A percentile compares a stretch with the other conserved stretches of the same genome.
Evolutionary conservation across 176 grass and related monocot genomes (phyloP).

Genomic region (Areca catechu): DNA sequence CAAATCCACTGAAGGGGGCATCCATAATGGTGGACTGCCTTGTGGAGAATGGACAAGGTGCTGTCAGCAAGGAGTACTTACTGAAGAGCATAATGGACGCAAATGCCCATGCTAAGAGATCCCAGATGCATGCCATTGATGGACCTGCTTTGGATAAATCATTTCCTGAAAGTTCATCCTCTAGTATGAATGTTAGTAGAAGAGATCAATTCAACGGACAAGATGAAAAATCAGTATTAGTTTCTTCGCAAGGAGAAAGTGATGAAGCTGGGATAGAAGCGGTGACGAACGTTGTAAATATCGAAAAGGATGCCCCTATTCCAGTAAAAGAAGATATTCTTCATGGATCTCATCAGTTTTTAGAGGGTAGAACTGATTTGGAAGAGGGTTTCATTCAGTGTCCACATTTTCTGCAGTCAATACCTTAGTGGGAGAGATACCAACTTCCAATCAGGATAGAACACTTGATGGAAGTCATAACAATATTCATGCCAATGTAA

Average conservation of each 20-base stretch:
- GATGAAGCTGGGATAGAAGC: slow-evolving; percentile 18
- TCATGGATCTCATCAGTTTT: too few relatives aligned
- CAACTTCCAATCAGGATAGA: slow-evolving; percentile 35
- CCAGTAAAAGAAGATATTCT: too few relatives aligned
- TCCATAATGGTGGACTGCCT: slow-evolving; percentile 15
- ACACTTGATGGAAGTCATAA: slow-evolving; percentile 29
- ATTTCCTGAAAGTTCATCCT: slow-evolving; percentile 10
- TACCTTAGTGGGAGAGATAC: slow-evolving; percentile 27
- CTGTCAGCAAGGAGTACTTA: slow-evolving; percentile 30
- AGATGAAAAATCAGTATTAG: slow-evolving; percentile 22
- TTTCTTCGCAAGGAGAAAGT: slow-evolving; percentile 18
- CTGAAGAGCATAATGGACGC: slow-evolving; percentile 23
- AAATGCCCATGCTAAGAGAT: slow-evolving; percentile 17
- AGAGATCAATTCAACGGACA: slow-evolving; percentile 29
- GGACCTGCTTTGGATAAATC: neutral
- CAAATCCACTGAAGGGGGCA: slow-evolving; percentile 27
- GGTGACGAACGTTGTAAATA: slow-evolving; percentile 8
- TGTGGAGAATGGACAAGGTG: slow-evolving; percentile 32
- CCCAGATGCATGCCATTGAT: slow-evolving; percentile 3
- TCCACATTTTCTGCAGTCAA: slow-evolving; percentile 16
- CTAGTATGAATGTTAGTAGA: slow-evolving; percentile 19
- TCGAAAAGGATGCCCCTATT: slow-evolving; percentile 4
- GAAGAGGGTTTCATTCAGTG: too few relatives aligned
- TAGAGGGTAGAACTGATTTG: too few relatives aligned
- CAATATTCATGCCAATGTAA: slow-evolving; percentile 20